phyloP scores from a whole-genome alignment of 306 rosid genomes.

The Cyclanthera cordifolia region DNA sequence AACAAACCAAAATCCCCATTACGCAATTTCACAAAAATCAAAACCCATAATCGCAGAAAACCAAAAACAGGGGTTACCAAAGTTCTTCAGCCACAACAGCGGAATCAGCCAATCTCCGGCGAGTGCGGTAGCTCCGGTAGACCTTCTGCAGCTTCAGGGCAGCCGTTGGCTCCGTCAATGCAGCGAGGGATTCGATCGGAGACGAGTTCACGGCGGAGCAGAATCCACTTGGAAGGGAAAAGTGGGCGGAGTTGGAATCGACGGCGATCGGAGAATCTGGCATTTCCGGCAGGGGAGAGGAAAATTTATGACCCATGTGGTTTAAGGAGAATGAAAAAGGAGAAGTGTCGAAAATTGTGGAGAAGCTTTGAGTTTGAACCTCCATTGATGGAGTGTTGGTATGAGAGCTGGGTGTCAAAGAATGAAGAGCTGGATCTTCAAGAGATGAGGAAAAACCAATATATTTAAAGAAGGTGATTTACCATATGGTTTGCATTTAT shows the following conservation, averaged over 20 bases:
- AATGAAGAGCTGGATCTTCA: conserved; percentile 1
- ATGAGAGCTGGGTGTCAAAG: neutral
- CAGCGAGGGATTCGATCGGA: conserved; percentile 3
- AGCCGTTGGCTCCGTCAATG: conserved; percentile 17
- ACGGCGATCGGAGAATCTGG: conserved; percentile 1
- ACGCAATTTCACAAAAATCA: neutral
- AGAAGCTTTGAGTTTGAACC: conserved; percentile 29
- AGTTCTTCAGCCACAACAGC: conserved; percentile 89
- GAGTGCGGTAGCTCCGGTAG: conserved; percentile 77
- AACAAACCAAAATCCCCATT: conserved; percentile 11
- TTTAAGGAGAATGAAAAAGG: conserved; percentile 25
- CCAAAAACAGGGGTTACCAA: conserved; percentile 34
- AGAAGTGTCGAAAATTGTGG: conserved; percentile 18
- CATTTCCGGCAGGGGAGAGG: conserved; percentile 8
- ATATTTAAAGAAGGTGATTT: neutral
- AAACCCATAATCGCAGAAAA: neutral
- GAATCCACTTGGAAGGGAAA: neutral
- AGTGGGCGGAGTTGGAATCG: neutral
- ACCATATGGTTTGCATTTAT: neutral
- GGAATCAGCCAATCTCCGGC: conserved; percentile 83
- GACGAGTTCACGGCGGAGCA: neutral
- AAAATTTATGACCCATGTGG: conserved; percentile 2
- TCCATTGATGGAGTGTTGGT: conserved; percentile 28
- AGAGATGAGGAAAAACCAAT: neutral
- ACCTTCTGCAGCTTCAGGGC: conserved; percentile 64